Base-by-base conservation (phyloP, 331 rosid species). In the Cydonia oblonga region DNA sequence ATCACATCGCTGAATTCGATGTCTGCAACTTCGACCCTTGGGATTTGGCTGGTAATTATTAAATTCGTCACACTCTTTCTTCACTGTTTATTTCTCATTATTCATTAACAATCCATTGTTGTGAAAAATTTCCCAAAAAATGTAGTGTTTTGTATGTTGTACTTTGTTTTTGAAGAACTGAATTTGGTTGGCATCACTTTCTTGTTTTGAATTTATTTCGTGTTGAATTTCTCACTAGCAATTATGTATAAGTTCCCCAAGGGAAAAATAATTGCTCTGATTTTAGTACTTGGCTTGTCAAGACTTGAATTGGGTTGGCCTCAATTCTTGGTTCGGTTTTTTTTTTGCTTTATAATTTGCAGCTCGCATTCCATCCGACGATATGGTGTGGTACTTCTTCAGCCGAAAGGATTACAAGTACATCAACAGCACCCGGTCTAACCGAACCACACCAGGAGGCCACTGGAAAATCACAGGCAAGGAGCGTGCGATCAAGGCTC, bases 401-500 rank as follows among this genome's bases (percentile, higher is more conserved):
- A 62, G 66, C 62, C 72, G 42, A 10, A 75, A 33, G 6, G 78
- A 81, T 33, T 82, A 64, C 28, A 90, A 82, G 79, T 79, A 75
- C 64, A 58, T 54, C 9, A 82, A 79, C 0, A 78, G 90, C 28
- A 63, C 4, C 18, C 80, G 86, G 25, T 7, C 69, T 6, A 83
- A 86, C 40, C 71, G 96, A 75, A 3, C 73, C 64, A 90, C 92
- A 1, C 16, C 9, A 8, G 0, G 2, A 19, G 90, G 92, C 2
- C 81, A 3, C 71, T 90, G 96, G 96, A 87, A 86, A 72, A 8
- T 42, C 73, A 82, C 90, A 4, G 90, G 96, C 11, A 59, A 35
- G 22, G 89, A 80, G 33, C 66, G 87, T 5, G n/a, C 12, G 0
- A 51, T 88, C 46, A 78, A 3, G 78, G 68, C 0, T 8, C 54